Base-by-base conservation (phyloP, 768 basidiomycete genomes). In the Lanmaoa pseudosensibilis region DNA sequence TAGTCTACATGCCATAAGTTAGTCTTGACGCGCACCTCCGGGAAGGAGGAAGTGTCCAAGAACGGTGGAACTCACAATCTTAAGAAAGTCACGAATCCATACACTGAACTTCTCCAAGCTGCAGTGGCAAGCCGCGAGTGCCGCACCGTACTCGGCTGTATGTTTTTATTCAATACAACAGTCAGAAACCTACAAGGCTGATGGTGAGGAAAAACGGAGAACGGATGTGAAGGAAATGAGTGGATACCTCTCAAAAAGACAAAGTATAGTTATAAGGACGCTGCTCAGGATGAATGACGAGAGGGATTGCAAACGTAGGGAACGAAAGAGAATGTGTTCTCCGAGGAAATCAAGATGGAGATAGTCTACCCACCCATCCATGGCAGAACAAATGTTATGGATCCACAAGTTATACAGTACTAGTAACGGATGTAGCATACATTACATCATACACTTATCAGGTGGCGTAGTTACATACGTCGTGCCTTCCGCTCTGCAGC, bases 181-280 rank as follows among this genome's bases (percentile, higher is more conserved):
- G 84, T 79, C 15, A 87, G 56, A 12, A 80, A 60, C 58, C 87
- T 88, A 54, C 45, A 33, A 19, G 12, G 19, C 39, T 21, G 30
- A 41, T 15, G 37, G 47, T 59, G 49, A 57, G 60, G 8, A 21
- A n/a, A 40, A 27, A 33, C 6, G 10, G 48, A 16, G n/a, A 32
- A 33, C 27, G 25, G 37, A 45, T n/a, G 21, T 43, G 32, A 54
- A 12, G 39, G 41, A 41, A 25, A 45, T 25, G 33, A 5, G 49
- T 19, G 67, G 69, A 50, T 55, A 87, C 87, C 88, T 78, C 71
- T 90, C 88, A 1, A 62, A 55, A 18, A 80, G 62, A 65, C 88
- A 89, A 43, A 89, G 63, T 10, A 57, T 39, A 5, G 73, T 46
- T 5, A 81, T 77, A 18, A 88, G 40, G 4, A 81, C 32, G 34